Base-by-base conservation (phyloP, 73 alveolate genomes). In the Paraurostyla sp. region DNA sequence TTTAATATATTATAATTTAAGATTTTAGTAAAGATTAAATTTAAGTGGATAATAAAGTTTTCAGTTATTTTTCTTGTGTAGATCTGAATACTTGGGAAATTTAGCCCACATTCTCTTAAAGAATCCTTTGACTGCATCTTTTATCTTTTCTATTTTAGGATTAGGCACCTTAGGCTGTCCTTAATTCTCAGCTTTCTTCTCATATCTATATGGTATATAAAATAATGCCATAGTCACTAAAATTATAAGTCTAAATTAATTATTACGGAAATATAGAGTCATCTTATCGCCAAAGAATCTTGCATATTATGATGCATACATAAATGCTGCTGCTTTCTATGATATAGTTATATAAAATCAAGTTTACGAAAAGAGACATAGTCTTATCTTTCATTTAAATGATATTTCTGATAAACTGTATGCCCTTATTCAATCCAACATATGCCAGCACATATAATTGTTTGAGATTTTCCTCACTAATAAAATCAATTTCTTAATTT, bases 371-470 rank as follows among this genome's bases (percentile, higher is more conserved):
- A 15, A 65, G 16, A 38, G 82, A 65, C 41, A 38, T 65, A 38
- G 35, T 23, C 58, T 65, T 65, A 15, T 65, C 82, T 40, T 38
- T 65, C 82, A 65, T 65, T 38, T 65, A 22, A 1, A 65, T 65
- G 32, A 65, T 65, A 65, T 65, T 65, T 38, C 82, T 65, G 32
- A 65, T 65, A 30, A 11, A 65, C 82, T 65, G 38, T 7, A 65
- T 65, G 4, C 35, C 23, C 58, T 22, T 65, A 40, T 65, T 65
- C 30, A 65, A 18, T 32, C 82, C 58, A 33, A 40, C 58, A 22
- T 65, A 65, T 4, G 41, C 25, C 16, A 65, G 2, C 4, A 65
- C 23, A 65, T 11, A 65, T 11, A 65, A 35, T 9, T 35, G 58
- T 38, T 38, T 65, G 15, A 65, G 13, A 38, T 38, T 65, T 6